Percentiles rank a stretch among this genome's conserved stretches.
Conservation (phyloP, 768 basidiomycete genomes). For the Boletus barrowsii region DNA sequence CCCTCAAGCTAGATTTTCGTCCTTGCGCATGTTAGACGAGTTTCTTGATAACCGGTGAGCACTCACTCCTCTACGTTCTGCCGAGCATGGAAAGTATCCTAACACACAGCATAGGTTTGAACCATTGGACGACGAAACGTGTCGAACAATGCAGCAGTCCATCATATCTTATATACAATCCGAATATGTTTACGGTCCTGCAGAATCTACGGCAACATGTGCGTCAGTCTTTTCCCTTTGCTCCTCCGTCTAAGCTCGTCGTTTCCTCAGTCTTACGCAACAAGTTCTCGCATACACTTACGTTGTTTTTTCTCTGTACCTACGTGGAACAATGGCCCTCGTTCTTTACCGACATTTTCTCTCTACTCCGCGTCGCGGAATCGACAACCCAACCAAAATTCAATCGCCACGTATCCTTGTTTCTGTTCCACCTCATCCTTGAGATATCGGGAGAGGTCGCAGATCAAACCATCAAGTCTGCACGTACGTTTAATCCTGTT, state of each 20-base stretch:
- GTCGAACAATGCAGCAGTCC: constrained; percentile 70
- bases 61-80: neutral
- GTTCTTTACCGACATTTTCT: constrained; percentile 77
- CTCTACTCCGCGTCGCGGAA: constrained; percentile 63
- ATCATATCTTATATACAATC: constrained; percentile 80
- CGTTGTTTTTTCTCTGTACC: constrained; percentile 83
- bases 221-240: constrained; percentile 35
- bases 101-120: constrained; percentile 46
- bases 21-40: constrained; percentile 75
- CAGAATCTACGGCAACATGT: constrained; percentile 82
- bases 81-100: neutral
- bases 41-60: constrained; percentile 81
- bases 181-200: constrained; percentile 83
- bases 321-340: constrained; percentile 84
- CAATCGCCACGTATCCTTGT: constrained; percentile 81
- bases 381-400: constrained; percentile 55
- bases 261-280: constrained; percentile 74
- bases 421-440: constrained; percentile 88
- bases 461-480: constrained; percentile 89
- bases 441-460: constrained; percentile 98
- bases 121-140: constrained; percentile 65
- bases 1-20: constrained; percentile 74
- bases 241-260: constrained; percentile 3
- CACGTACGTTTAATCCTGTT: constrained; percentile 63
- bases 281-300: constrained; percentile 90